phyloP scores from a whole-genome alignment of 805 yeast species.

The Debaryomyces maramus region DNA sequence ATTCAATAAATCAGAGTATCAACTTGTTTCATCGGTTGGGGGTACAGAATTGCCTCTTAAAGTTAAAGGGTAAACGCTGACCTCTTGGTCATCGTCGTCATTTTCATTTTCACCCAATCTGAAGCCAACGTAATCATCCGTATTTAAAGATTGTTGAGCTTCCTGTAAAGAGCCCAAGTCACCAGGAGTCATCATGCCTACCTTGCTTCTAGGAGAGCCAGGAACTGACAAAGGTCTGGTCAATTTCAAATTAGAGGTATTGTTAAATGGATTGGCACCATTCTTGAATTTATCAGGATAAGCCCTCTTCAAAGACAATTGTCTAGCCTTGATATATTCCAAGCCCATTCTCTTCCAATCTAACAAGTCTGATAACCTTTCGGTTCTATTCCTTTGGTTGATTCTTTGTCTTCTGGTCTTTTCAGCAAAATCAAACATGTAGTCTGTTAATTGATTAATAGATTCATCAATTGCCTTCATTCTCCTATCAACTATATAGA shows the following conservation, averaged over 20 bases:
- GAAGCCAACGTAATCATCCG: conserved; percentile 75
- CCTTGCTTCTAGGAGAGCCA: conserved; percentile 83
- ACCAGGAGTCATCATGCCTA: conserved; percentile 92
- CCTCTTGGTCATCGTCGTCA: conserved; percentile 39
- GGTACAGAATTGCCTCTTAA: conserved; percentile 51
- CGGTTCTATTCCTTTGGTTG: conserved; percentile 96
- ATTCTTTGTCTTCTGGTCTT: conserved; percentile 96
- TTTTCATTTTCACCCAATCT: conserved; percentile 47
- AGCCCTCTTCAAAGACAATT: conserved; percentile 87
- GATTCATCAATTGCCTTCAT: conserved; percentile 90
- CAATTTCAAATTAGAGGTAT: conserved; percentile 59
- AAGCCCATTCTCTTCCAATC: conserved; percentile 99
- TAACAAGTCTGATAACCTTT: conserved; percentile 83
- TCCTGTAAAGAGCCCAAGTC: conserved; percentile 97
- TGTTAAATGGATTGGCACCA: conserved; percentile 48
- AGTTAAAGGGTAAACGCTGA: conserved; percentile 44
- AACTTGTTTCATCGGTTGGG: conserved; percentile 24
- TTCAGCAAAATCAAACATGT: conserved; percentile 84
- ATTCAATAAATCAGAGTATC: too few relatives aligned
- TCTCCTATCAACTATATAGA: conserved; percentile 93
- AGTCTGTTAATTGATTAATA: conserved; percentile 82
- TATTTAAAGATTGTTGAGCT: conserved; percentile 64
- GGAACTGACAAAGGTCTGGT: conserved; percentile 95
- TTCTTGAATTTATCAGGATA: conserved; percentile 79
- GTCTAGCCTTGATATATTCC: conserved; percentile 93